Percentiles rank a stretch among this genome's conserved stretches.
phyloP scores from a whole-genome alignment of 306 rosid genomes.

The Vigna radiata region DNA sequence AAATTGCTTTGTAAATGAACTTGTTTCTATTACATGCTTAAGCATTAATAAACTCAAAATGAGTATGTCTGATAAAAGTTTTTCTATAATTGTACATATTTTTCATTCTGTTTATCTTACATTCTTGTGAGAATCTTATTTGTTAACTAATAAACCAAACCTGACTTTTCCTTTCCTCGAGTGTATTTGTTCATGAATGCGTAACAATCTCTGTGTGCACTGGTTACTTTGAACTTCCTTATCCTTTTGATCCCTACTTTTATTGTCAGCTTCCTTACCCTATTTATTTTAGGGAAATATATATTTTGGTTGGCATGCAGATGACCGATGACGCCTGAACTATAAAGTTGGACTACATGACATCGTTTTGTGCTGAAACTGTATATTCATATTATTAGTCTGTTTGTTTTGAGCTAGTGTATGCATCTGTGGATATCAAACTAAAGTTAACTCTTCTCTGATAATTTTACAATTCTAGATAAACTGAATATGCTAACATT shows the following conservation, averaged over 20 bases:
- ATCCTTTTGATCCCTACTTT: slow-evolving; percentile 7
- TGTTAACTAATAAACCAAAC: neutral
- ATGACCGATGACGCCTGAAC: neutral
- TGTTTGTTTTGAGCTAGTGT: slow-evolving; percentile 17
- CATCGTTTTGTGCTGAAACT: slow-evolving; percentile 22
- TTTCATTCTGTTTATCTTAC: slow-evolving; percentile 25
- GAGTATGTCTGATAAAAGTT: slow-evolving; percentile 2
- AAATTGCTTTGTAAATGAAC: slow-evolving; percentile 12
- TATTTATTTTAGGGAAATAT: neutral
- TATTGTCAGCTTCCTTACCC: neutral
- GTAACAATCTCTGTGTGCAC: slow-evolving; percentile 3
- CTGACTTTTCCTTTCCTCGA: slow-evolving; percentile 27
- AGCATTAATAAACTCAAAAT: slow-evolving; percentile 14
- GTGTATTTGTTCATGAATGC: slow-evolving; percentile 16
- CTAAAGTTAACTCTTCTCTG: neutral
- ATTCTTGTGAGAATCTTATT: slow-evolving; percentile 1
- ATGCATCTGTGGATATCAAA: neutral
- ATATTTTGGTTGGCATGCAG: slow-evolving; percentile 26
- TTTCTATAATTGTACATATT: neutral
- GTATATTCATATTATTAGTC: neutral
- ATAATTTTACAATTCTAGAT: neutral
- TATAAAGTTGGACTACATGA: slow-evolving; percentile 19
- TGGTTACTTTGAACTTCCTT: slow-evolving; percentile 13
- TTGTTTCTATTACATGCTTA: slow-evolving; percentile 18
- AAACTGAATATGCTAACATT: too few relatives aligned